Conservation (phyloP, 176 grass and related monocot genomes). For the Avena sativa region DNA sequence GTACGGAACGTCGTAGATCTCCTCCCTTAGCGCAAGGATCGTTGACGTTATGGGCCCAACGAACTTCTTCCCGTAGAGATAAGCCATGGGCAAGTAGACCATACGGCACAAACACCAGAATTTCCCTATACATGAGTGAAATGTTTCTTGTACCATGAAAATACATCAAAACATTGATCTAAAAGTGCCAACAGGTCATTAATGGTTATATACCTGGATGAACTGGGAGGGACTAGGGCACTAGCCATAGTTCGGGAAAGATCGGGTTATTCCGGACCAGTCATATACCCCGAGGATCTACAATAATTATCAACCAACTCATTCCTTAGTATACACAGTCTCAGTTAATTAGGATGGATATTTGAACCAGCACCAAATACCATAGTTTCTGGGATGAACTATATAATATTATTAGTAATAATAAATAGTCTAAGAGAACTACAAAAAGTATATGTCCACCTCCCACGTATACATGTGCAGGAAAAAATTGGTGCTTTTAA, state of each 20-base stretch:
- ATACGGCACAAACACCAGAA: constrained; percentile 72
- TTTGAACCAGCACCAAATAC: too few species aligned
- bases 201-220: constrained; percentile 36
- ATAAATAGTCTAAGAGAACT: too few species aligned
- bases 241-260: constrained; percentile 55
- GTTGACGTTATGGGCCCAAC: constrained; percentile 54
- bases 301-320: not conserved
- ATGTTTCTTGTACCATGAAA: not conserved
- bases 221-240: constrained; percentile 44
- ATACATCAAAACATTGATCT: not conserved
- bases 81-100: constrained; percentile 80
- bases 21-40: constrained; percentile 48
- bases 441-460: too few species aligned
- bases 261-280: constrained; percentile 61
- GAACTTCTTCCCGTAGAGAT: constrained; percentile 73
- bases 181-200: not conserved
- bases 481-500: too few species aligned
- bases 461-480: too few species aligned
- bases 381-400: too few species aligned
- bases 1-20: constrained; percentile 45
- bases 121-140: constrained; percentile 37
- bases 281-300: constrained; percentile 62
- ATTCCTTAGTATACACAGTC: too few species aligned
- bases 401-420: too few species aligned
- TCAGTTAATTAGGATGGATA: too few species aligned